Conservation (phyloP, 176 grass and related monocot genomes). For the Zea luxurians region DNA sequence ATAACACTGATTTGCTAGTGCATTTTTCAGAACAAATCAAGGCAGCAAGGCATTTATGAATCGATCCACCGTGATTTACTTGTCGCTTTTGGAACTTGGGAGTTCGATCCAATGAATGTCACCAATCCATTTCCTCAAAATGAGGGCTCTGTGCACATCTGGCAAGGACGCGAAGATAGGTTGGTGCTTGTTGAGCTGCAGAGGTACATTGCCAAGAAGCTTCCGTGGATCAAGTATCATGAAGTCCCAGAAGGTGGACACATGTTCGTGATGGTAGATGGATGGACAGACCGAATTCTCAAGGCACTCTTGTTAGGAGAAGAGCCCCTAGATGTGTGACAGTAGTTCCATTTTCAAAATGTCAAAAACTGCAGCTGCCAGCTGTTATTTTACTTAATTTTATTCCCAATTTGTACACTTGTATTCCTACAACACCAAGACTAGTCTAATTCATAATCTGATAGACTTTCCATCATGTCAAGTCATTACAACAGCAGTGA, state of each 20-base stretch:
- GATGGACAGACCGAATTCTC: constrained; percentile 57
- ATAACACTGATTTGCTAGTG: constrained; percentile 22
- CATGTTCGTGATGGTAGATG: constrained; percentile 59
- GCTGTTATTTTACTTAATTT: not conserved
- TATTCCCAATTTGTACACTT: not conserved
- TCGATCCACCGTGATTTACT: constrained; percentile 67
- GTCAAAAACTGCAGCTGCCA: constrained; percentile 1
- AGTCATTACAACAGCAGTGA: constrained; percentile 22
- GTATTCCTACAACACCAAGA: constrained; percentile 10
- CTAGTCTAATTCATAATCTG: constrained; percentile 9
- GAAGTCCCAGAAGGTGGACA: constrained; percentile 67
- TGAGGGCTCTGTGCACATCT: constrained; percentile 64
- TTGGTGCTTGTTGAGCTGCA: constrained; percentile 60
- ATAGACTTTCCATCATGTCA: not conserved
- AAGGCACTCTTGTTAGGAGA: constrained; percentile 56
- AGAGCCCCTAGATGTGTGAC: constrained; percentile 34
- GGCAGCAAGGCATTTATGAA: constrained; percentile 74
- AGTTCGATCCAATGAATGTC: constrained; percentile 72
- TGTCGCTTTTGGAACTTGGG: constrained; percentile 71
- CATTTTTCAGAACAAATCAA: constrained; percentile 62
- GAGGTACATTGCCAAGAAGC: constrained; percentile 59
- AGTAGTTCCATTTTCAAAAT: constrained; percentile 22
- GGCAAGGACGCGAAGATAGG: constrained; percentile 69
- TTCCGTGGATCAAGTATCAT: constrained; percentile 70
- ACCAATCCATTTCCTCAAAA: constrained; percentile 62